phyloP scores from a whole-genome alignment of 768 basidiomycete genomes.

The Tremella fuciformis region DNA sequence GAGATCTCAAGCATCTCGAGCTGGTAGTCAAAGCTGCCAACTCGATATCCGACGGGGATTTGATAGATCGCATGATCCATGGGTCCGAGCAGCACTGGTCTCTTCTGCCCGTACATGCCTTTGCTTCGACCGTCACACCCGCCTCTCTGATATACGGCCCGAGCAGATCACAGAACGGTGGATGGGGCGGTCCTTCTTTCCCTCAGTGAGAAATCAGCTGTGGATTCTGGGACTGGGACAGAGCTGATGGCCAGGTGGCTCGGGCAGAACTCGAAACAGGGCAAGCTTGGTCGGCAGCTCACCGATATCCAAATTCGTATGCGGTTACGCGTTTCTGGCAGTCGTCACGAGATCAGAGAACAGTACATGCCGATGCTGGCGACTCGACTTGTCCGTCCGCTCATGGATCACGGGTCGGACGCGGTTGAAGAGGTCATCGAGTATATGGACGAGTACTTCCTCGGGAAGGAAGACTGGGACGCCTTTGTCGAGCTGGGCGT shows the following conservation, averaged over 20 bases:
- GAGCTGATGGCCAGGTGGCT: slow-evolving; percentile 67
- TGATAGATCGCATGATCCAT: slow-evolving; percentile 89
- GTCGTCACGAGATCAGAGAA: slow-evolving; percentile 83
- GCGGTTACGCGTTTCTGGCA: slow-evolving; percentile 88
- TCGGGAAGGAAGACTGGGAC: slow-evolving; percentile 96
- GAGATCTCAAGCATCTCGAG: slow-evolving; percentile 67
- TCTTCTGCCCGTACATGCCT: slow-evolving; percentile 87
- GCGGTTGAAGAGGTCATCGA: slow-evolving; percentile 78
- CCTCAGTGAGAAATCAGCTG: slow-evolving; percentile 64
- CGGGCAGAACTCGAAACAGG: slow-evolving; percentile 93
- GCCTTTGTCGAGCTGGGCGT: slow-evolving; percentile 89
- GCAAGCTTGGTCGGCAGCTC: slow-evolving; percentile 73
- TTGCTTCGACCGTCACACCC: slow-evolving; percentile 83
- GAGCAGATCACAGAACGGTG: slow-evolving; percentile 17
- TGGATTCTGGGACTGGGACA: slow-evolving; percentile 3
- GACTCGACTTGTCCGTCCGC: slow-evolving; percentile 72
- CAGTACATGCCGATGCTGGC: slow-evolving; percentile 87
- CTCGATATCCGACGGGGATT: slow-evolving; percentile 89
- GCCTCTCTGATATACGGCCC: slow-evolving; percentile 78
- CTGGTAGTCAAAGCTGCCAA: slow-evolving; percentile 85
- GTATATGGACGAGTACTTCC: slow-evolving; percentile 88
- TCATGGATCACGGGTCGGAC: slow-evolving; percentile 72
- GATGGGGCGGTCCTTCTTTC: slow-evolving; percentile 58
- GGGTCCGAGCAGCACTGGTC: slow-evolving; percentile 97
- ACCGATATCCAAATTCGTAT: slow-evolving; percentile 90